Conservation (phyloP, 768 basidiomycete species). For the Trametes cubensis region DNA sequence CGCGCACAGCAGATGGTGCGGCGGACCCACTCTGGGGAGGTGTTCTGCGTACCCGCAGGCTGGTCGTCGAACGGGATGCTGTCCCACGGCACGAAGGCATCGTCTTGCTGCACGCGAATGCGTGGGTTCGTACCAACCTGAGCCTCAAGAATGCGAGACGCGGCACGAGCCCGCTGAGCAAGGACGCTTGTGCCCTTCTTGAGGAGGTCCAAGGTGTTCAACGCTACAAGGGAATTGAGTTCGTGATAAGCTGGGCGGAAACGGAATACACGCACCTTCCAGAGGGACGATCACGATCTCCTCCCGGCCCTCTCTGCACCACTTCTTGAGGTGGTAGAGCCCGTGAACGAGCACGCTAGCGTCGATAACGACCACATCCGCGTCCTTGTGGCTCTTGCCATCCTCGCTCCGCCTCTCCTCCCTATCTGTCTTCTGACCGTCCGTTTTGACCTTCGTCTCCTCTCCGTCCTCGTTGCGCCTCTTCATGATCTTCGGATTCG, state of each 20-base stretch:
- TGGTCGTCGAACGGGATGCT: conserved; percentile 56
- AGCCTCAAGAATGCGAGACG: conserved; percentile 86
- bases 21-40: conserved; percentile 82
- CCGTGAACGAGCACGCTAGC: conserved; percentile 82
- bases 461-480: conserved; percentile 21
- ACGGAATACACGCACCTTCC: conserved; percentile 63
- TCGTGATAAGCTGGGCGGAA: conserved; percentile 2
- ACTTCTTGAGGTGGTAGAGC: conserved; percentile 76
- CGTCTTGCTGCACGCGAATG: conserved; percentile 79
- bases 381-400: conserved; percentile 53
- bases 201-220: conserved; percentile 89
- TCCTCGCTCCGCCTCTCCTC: conserved; percentile 26
- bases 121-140: conserved; percentile 83
- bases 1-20: conserved; percentile 81
- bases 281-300: conserved; percentile 85
- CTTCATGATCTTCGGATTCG: conserved; percentile 10
- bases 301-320: conserved; percentile 75
- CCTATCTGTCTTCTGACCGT: conserved; percentile 23
- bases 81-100: conserved; percentile 85
- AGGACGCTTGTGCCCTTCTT: conserved; percentile 86
- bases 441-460: conserved; percentile 17
- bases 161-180: conserved; percentile 82
- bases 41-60: conserved; percentile 31
- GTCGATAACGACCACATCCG: conserved; percentile 77
- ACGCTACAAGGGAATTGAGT: conserved; percentile 49